phyloP scores from a whole-genome alignment of 257 asterid species.

The Nicotiana paniculata region DNA sequence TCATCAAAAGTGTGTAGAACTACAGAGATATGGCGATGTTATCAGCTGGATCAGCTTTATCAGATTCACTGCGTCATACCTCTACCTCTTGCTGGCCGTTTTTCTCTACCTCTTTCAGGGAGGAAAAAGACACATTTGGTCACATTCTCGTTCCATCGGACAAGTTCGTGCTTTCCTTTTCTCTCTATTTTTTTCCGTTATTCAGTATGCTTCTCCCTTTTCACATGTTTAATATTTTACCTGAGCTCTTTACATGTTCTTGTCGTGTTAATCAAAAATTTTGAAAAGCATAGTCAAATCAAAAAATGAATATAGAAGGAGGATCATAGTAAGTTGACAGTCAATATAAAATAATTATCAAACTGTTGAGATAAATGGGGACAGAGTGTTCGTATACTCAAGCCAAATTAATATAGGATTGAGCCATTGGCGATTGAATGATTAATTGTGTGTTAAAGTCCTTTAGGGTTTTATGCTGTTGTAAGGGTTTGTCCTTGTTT shows the following conservation, averaged over 20 bases:
- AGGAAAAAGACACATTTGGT: conserved; percentile 89
- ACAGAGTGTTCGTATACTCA: neutral
- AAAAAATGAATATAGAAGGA: neutral
- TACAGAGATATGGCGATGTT: conserved; percentile 42
- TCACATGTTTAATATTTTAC: neutral
- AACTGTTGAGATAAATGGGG: neutral
- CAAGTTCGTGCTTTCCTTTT: conserved; percentile 34
- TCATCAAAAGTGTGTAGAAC: neutral
- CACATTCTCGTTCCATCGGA: conserved; percentile 83
- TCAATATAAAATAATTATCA: neutral
- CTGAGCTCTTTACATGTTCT: neutral
- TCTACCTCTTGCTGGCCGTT: conserved; percentile 37
- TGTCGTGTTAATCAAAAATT: neutral
- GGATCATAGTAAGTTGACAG: neutral
- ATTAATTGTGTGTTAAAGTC: neutral
- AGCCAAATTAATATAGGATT: neutral
- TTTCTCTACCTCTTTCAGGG: conserved; percentile 64
- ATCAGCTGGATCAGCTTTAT: conserved; percentile 33
- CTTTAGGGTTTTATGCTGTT: neutral
- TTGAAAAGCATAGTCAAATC: neutral
- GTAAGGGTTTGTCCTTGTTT: neutral
- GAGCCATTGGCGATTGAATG: neutral
- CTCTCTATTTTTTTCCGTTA: neutral
- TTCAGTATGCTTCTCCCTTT: neutral
- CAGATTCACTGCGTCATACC: conserved; percentile 17